These are phyloP conservation scores for Primulina huaijiensis DNA, from an alignment of 257 asterid species.

Conservation along the genomic window DNA sequence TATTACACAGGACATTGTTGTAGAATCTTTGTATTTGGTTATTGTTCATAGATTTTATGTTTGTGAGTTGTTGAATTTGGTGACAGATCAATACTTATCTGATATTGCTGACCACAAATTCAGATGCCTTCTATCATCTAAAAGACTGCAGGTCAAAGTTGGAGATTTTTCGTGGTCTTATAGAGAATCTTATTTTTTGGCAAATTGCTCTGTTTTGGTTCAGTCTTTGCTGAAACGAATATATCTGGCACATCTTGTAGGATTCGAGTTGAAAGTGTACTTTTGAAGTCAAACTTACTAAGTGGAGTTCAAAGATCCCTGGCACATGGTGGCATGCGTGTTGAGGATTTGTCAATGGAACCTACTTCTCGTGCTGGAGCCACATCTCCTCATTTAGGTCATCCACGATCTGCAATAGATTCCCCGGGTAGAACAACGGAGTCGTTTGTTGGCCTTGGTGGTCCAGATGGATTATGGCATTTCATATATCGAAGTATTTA, in stretches of 20 bases:
- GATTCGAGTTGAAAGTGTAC: conserved; percentile 71
- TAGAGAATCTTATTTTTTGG: conserved; percentile 10
- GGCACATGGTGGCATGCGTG: conserved; percentile 82
- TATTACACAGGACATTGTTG: not conserved
- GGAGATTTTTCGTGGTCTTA: conserved; percentile 1
- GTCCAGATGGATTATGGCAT: conserved; percentile 99
- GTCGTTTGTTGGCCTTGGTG: conserved; percentile 58
- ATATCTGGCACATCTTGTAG: conserved; percentile 39
- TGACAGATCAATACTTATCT: conserved; percentile 83
- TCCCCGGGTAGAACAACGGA: conserved; percentile 46
- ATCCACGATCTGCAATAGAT: conserved; percentile 45
- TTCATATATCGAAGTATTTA: conserved; percentile 79
- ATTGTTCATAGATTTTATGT: conserved; percentile 16
- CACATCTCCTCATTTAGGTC: conserved; percentile 55
- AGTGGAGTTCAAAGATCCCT: conserved; percentile 87
- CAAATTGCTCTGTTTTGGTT: conserved; percentile 3
- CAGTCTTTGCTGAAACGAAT: conserved; percentile 21
- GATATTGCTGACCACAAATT: conserved; percentile 77
- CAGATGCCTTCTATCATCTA: conserved; percentile 89
- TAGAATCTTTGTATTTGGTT: not conserved
- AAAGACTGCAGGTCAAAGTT: conserved; percentile 91
- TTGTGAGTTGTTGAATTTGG: conserved; percentile 22
- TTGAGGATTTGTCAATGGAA: conserved; percentile 66
- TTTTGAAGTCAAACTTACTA: conserved; percentile 78
- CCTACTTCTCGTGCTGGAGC: conserved; percentile 55